Evolutionary conservation across 148 eudicot genomes (phyloP), one percentile per base, ranked within the genome.

Genomic region (Nyssa sinensis): DNA sequence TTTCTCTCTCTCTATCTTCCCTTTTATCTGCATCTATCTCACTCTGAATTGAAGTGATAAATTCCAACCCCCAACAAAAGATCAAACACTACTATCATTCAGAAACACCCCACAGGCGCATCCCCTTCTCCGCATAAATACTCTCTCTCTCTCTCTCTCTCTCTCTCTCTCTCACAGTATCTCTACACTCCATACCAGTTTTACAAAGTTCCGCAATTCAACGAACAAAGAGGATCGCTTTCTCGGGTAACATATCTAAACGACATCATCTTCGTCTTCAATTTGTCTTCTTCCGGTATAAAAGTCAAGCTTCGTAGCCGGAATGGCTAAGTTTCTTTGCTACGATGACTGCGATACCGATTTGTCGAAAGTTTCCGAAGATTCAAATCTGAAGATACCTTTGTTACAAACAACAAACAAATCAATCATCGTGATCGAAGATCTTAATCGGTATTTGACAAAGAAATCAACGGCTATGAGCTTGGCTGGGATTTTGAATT

Each of bases 261-360:
- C 32, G 92, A 91, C 31, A 83, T 91, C 73, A 73, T 73, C 5
- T 77, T 91, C 35, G 73, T 75, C 1, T 76, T 88, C 71, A 89
- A 89, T 55, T 35, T 79, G 31, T 90, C 69, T 59, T 90, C 0
- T 88, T 75, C 91, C 4, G 92, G 92, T 27, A 90, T 92, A 90
- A 31, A 90, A 90, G 71, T 88, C 94, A 25, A 90, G 86, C 53
- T 90, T 88, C 75, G 85, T 86, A 34, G 91, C 92, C 29, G 90
- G 84, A 4, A 88, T 88, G 87, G 82, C 90, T 0, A 88, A 84
- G 64, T 78, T 79, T 39, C 34, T 90, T 30, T 61, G 77, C 41
- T 90, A 90, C 70, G 92, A 88, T 70, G 71, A 88, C 4, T 90
- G 86, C 71, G 88, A 86, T 29, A 59, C 88, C 32, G 90, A 87